Percentiles rank a stretch among this genome's conserved stretches.
Conservation (phyloP, 73 alveolate genomes). For the Paramecium bursaria region DNA sequence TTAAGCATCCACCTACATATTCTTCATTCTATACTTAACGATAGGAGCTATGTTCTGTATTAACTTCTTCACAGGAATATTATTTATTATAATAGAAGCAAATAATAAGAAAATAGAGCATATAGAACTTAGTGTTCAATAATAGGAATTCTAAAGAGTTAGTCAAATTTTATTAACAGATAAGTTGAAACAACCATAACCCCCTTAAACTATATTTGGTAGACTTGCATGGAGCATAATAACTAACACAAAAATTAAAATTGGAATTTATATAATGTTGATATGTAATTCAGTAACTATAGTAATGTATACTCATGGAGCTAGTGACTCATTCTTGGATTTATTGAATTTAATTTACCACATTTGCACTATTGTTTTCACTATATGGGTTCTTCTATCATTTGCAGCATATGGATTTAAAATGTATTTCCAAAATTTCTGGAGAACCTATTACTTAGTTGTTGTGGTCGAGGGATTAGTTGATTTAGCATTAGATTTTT, state of each 20-base stretch:
- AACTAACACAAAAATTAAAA: neutral
- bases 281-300: neutral
- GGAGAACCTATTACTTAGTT: conserved; percentile 1
- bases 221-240: neutral
- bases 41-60: conserved; percentile 35
- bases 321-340: neutral
- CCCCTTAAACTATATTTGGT: conserved; percentile 2
- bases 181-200: neutral
- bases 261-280: neutral
- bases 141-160: conserved; percentile 3
- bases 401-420: neutral
- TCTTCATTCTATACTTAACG: conserved; percentile 4
- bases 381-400: neutral
- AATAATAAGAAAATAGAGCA: conserved; percentile 10
- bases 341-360: neutral
- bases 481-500: conserved; percentile 4
- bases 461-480: neutral
- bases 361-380: neutral
- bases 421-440: neutral
- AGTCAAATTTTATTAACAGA: conserved; percentile 1
- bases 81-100: conserved; percentile 16
- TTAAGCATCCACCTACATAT: conserved; percentile 18
- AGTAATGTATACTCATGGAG: conserved; percentile 14
- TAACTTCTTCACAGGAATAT: conserved; percentile 7
- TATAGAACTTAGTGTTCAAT: neutral